Percentiles rank a stretch among this genome's conserved stretches.
These are phyloP conservation scores for Coniochaeta hoffmannii DNA, from an alignment of 2,329 filamentous ascomycete species.

Conservation along the genomic window DNA sequence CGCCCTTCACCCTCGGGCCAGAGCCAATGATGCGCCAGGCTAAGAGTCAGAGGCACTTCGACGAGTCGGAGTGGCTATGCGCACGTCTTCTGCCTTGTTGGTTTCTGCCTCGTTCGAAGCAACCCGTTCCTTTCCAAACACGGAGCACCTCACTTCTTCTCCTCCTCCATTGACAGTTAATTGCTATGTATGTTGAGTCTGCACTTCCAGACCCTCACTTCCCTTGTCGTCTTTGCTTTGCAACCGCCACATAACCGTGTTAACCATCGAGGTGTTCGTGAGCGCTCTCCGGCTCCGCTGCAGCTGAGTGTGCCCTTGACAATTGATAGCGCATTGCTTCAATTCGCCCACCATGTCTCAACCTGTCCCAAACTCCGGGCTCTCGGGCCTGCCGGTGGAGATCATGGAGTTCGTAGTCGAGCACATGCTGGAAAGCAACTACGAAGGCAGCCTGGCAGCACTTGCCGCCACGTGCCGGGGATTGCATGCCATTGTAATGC, in stretches of 20 bases:
- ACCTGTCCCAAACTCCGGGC: background rate
- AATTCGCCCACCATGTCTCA: background rate
- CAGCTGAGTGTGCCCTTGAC: too few relatives aligned
- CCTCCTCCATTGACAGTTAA: too few relatives aligned
- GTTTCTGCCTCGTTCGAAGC: too few relatives aligned
- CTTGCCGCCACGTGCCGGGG: constrained; percentile 5
- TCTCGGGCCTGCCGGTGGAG: constrained; percentile 5
- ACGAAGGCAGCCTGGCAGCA: constrained; percentile 3
- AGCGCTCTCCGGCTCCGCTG: too few relatives aligned
- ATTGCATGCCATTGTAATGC: constrained; percentile 4
- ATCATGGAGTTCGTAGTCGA: constrained; percentile 4
- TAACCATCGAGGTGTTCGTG: too few relatives aligned
- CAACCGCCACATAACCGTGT: too few relatives aligned
- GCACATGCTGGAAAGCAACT: background rate
- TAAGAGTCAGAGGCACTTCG: background rate
- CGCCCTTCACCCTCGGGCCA: background rate
- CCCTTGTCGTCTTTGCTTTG: too few relatives aligned
- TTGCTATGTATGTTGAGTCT: too few relatives aligned
- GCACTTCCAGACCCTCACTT: too few relatives aligned
- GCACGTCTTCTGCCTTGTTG: background rate
- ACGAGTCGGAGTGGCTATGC: background rate
- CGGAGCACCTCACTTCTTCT: background rate
- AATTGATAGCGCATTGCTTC: background rate
- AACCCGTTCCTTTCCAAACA: too few relatives aligned
- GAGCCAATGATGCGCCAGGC: background rate